These are phyloP conservation scores for Trichoderma atrobrunneum DNA, from an alignment of 2,329 filamentous ascomycete genomes.

Conservation along the genomic window DNA sequence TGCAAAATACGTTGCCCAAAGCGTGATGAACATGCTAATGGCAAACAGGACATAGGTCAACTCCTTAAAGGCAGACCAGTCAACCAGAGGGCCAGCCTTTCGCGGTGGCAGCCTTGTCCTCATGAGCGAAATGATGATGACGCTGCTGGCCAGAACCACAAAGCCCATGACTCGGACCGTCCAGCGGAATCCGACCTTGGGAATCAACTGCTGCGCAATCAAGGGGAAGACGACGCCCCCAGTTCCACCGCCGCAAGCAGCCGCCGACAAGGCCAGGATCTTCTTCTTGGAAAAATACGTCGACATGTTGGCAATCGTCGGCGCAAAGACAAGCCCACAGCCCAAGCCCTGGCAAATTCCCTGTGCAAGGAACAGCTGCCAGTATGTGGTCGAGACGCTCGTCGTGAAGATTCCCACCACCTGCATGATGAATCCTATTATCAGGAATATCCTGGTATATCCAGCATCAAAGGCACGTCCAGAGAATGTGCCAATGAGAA, in stretches of 20 bases:
- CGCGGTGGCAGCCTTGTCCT: conserved; percentile 48
- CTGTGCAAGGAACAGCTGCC: conserved; percentile 51
- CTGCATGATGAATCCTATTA: conserved; percentile 41
- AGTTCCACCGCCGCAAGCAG: conserved; percentile 57
- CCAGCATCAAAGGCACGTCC: conserved; percentile 44
- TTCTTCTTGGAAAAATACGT: conserved; percentile 62
- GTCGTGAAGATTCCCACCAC: conserved; percentile 46
- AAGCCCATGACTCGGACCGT: conserved; percentile 62
- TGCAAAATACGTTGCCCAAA: conserved; percentile 51
- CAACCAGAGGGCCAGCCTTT: conserved; percentile 49
- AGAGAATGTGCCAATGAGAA: conserved; percentile 40
- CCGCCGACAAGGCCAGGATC: conserved; percentile 57
- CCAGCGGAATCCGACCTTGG: conserved; percentile 61
- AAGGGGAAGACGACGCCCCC: conserved; percentile 64
- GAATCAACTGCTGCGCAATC: conserved; percentile 54
- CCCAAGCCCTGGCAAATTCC: conserved; percentile 58
- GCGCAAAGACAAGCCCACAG: conserved; percentile 52
- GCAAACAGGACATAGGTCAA: conserved; percentile 40
- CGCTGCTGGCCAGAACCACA: conserved; percentile 49
- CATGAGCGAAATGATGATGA: conserved; percentile 41
- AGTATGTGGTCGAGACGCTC: conserved; percentile 42
- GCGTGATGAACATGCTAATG: conserved; percentile 37
- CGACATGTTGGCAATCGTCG: conserved; percentile 52
- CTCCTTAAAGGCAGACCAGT: conserved; percentile 51
- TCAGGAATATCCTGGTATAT: conserved; percentile 35